These are phyloP conservation scores for Neoboletus magnificus DNA, from an alignment of 768 basidiomycete species.

Conservation along the genomic window DNA sequence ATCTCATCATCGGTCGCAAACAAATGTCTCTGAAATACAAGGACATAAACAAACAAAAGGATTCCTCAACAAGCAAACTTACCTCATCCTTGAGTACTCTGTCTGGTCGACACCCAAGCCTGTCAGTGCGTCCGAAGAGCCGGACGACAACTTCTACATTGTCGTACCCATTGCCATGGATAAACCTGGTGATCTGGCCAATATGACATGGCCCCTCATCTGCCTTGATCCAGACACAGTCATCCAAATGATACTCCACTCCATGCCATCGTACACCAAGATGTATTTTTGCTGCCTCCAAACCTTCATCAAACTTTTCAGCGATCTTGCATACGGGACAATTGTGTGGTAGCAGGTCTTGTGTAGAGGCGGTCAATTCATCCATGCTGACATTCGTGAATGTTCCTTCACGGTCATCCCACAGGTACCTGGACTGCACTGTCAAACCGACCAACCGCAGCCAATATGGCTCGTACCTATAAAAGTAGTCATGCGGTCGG, in stretches of 20 bases:
- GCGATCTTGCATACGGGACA: constrained; percentile 47
- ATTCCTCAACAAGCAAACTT: neutral
- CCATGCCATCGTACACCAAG: constrained; percentile 48
- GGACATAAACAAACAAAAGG: neutral
- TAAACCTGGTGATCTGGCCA: constrained; percentile 46
- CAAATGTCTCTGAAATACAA: constrained; percentile 49
- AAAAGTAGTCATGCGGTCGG: constrained; percentile 48
- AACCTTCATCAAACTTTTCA: constrained; percentile 33
- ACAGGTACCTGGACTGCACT: constrained; percentile 42
- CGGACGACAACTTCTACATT: constrained; percentile 32
- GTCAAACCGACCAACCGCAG: neutral
- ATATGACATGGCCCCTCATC: constrained; percentile 52
- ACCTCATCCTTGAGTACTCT: constrained; percentile 57
- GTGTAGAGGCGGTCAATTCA: constrained; percentile 9
- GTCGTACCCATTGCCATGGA: constrained; percentile 14
- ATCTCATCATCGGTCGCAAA: constrained; percentile 52
- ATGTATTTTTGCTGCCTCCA: constrained; percentile 26
- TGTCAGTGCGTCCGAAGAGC: constrained; percentile 51
- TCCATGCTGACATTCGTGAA: constrained; percentile 42
- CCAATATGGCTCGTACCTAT: constrained; percentile 41
- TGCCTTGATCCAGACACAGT: constrained; percentile 54
- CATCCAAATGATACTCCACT: constrained; percentile 53
- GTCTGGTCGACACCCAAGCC: constrained; percentile 36
- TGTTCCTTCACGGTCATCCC: constrained; percentile 43
- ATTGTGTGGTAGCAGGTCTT: constrained; percentile 43